Percentiles rank a stretch among this genome's conserved stretches.
phyloP scores from a whole-genome alignment of 2,329 filamentous ascomycete species.

The Rachicladosporium sp. region DNA sequence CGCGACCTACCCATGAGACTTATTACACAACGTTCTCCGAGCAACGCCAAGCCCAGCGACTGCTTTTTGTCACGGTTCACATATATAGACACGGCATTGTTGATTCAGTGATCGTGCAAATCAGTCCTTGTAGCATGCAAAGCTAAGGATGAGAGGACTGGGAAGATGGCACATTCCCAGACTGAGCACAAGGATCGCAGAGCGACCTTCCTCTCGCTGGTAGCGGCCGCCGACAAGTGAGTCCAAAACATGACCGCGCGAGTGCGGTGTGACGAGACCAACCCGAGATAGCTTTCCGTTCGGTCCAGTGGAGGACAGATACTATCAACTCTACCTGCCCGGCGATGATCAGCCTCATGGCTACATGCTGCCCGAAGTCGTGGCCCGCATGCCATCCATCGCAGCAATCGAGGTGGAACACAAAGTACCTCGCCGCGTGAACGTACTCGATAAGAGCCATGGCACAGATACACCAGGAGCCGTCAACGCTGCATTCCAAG shows the following conservation, averaged over 20 bases:
- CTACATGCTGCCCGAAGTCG: conserved; percentile 47
- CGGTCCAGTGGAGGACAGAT: conserved; percentile 32
- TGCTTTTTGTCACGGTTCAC: too few relatives aligned
- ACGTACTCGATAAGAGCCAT: conserved; percentile 34
- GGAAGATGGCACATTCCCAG: too few relatives aligned
- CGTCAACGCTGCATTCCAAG: conserved; percentile 44
- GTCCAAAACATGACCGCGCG: not conserved
- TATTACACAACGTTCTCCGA: too few relatives aligned
- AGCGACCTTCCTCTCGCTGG: conserved; percentile 2
- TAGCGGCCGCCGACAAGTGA: conserved; percentile 1
- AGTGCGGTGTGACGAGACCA: not conserved
- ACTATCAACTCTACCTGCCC: conserved; percentile 55
- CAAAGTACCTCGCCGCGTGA: conserved; percentile 12
- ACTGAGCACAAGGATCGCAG: too few relatives aligned
- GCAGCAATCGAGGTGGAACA: conserved; percentile 44
- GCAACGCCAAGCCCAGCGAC: too few relatives aligned
- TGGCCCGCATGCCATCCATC: conserved; percentile 43
- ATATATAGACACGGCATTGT: too few relatives aligned
- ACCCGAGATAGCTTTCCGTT: conserved; percentile 34
- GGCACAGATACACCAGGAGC: conserved; percentile 49
- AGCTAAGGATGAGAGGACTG: too few relatives aligned
- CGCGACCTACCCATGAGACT: too few relatives aligned
- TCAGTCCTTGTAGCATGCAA: too few relatives aligned
- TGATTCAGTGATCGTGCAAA: too few relatives aligned
- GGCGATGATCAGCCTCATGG: conserved; percentile 48